Evolutionary conservation across 495 filamentous ascomycete species (phyloP), one percentile per base, ranked within the genome.

Genomic region (Aspergillus indologenus): DNA sequence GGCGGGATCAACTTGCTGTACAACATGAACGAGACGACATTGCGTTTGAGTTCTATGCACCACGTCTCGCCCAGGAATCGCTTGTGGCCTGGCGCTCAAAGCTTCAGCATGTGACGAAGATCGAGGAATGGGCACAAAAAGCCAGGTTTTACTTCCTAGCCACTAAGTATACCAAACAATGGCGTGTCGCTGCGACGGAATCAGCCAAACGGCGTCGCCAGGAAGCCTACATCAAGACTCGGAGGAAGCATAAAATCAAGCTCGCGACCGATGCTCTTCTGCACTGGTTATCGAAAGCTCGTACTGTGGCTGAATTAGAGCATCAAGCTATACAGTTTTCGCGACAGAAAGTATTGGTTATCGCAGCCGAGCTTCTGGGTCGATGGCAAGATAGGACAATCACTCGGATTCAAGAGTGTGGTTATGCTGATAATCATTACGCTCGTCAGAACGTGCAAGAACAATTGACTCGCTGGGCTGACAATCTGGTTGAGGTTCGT

Each of bases 141-240:
- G 85, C 84, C 11, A 61, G 73, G 11, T 88, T 83, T 52, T 90
- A 86, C 61, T 83, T 87, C 57, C 55, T 80, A 21, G 74, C 80
- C 29, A 83, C 76, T 17, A 77, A 74, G 58, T 67, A 71, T n/a
- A 57, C 87, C 22, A 84, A 81, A 54, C 59, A 59, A 23, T 90
- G 85, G 87, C 77, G 76, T 49, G 68, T 71, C 47, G 80, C 83
- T 15, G 76, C 76, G 7, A 60, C 77, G 29, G 71, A 80, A 46
- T 75, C 81, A 8, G 73, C 79, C 26, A 79, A 81, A 56, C 74
- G 79, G 54, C 83, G 82, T 46, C 78, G 83, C 9, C 81, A 83
- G 49, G 78, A 83, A 21, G 79, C 84, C 9, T 90, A 90, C 72
- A 74, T 77, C 0, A 76, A 78, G 46, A 68, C 87, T 21, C 75